Evolutionary conservation across 805 yeast genomes (phyloP), one percentile per base, ranked within the genome.

Genomic region (Torulaspora microellipsoides): DNA sequence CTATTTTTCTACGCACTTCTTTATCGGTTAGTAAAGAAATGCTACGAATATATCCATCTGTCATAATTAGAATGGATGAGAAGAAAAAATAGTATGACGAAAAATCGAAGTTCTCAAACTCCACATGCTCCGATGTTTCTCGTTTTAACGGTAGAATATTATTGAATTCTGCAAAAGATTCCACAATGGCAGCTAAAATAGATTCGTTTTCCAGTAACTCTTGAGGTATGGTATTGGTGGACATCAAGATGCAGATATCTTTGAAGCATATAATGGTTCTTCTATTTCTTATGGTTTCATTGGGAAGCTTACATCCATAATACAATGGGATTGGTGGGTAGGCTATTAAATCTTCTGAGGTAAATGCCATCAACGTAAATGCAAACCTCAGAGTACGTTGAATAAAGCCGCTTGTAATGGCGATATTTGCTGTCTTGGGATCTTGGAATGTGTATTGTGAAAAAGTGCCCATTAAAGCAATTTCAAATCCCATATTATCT

Each of bases 31-130:
- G 32, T 11, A 56, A 41, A 2, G 65, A 49, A 13, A 62, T 48
- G 34, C 62, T 56, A 27, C 66, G 51, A 9, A 58, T 42, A 39
- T 57, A 62, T 8, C 64, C 60, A 48, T 62, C 67, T 9, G 59
- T 48, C 60, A 62, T 54, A 9, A 60, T 54, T 13, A 62, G 38
- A 27, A 62, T 49, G 3, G 66, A 59, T 1, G 64, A 56, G 34
- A 61, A 61, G 43, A 55, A 58, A 39, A 57, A 60, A 38, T 52
- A 62, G 45, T 50, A 62, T 4, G 64, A 54, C 14, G 68, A 61
- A 71, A 90, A 93, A 40, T 86, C 91, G 27, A 85, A 86, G 35
- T 81, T 81, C 59, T 91, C 99, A 60, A 85, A 93, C 59, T 90
- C 96, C 8, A 91, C 89, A 62, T 91, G 99, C 46, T 78, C 82